Evolutionary conservation across 371 early-diverging fungal species (phyloP).

Genomic region (Cokeromyces recurvatus): DNA sequence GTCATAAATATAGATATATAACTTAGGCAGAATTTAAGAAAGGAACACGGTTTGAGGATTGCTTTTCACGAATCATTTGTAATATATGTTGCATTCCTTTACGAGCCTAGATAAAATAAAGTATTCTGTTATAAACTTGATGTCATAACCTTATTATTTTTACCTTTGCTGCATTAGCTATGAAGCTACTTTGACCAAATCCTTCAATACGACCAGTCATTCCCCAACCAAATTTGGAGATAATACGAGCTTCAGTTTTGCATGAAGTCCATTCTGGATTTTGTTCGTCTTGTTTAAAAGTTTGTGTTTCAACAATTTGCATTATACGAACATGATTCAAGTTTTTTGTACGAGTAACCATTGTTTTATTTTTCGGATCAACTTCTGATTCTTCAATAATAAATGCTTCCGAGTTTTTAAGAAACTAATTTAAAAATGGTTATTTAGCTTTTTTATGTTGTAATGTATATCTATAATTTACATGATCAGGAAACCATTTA

Average conservation of each 20-base stretch:
- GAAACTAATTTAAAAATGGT: constrained; percentile 42
- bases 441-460: no score
- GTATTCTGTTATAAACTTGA: background rate
- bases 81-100: constrained; percentile 87
- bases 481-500: constrained; percentile 74
- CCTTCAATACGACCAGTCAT: constrained; percentile 78
- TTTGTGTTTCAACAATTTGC: constrained; percentile 90
- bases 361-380: constrained; percentile 68
- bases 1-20: no score
- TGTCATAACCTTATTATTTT: no score
- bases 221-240: constrained; percentile 87
- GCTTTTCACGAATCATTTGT: constrained; percentile 68
- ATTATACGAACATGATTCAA: constrained; percentile 89
- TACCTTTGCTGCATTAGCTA: constrained; percentile 78
- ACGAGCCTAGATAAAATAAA: constrained; percentile 59
- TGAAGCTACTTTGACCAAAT: constrained; percentile 85
- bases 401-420: constrained; percentile 72
- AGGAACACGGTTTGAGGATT: constrained; percentile 23
- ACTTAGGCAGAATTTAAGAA: no score
- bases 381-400: constrained; percentile 86
- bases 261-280: constrained; percentile 69
- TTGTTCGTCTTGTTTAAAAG: constrained; percentile 51
- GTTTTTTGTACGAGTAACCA: constrained; percentile 85
- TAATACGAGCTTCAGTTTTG: constrained; percentile 79
- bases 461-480: constrained; percentile 11